These are phyloP conservation scores for Chlamydomonas schloesseri DNA, from an alignment of 139 green algal species.

Conservation along the genomic window DNA sequence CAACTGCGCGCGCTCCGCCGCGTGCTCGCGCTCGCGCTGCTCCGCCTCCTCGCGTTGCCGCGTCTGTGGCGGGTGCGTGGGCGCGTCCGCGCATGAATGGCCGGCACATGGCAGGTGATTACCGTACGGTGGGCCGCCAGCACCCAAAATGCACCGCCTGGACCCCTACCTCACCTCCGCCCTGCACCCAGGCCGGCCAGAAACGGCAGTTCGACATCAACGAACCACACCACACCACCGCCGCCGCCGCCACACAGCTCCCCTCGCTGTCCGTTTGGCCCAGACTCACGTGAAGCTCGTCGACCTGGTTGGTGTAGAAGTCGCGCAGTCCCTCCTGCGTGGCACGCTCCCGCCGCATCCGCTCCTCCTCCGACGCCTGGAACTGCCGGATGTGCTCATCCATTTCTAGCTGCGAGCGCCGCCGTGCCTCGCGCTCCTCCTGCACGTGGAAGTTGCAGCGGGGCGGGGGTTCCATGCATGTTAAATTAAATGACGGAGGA, in stretches of 20 bases:
- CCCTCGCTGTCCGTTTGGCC: too few species aligned
- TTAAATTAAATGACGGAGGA: too few species aligned
- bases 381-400: conserved; percentile 24
- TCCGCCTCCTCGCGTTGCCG: background rate
- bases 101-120: too few species aligned
- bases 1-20: conserved; percentile 10
- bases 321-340: background rate
- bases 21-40: background rate
- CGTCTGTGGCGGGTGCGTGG: too few species aligned
- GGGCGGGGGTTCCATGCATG: too few species aligned
- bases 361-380: conserved; percentile 12
- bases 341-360: background rate
- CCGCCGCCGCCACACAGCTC: background rate
- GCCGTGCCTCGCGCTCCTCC: conserved; percentile 14
- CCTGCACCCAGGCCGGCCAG: too few species aligned
- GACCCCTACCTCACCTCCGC: too few species aligned
- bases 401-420: conserved; percentile 7
- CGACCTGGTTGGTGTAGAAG: conserved; percentile 17
- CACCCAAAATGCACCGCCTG: too few species aligned
- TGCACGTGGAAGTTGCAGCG: background rate
- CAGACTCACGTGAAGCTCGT: background rate
- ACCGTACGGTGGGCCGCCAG: too few species aligned
- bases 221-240: background rate
- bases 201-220: too few species aligned
- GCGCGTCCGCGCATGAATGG: too few species aligned